Percentiles rank a stretch among this genome's conserved stretches.
phyloP scores from a whole-genome alignment of 2,329 filamentous ascomycete species.

The Alternaria incomplexa region DNA sequence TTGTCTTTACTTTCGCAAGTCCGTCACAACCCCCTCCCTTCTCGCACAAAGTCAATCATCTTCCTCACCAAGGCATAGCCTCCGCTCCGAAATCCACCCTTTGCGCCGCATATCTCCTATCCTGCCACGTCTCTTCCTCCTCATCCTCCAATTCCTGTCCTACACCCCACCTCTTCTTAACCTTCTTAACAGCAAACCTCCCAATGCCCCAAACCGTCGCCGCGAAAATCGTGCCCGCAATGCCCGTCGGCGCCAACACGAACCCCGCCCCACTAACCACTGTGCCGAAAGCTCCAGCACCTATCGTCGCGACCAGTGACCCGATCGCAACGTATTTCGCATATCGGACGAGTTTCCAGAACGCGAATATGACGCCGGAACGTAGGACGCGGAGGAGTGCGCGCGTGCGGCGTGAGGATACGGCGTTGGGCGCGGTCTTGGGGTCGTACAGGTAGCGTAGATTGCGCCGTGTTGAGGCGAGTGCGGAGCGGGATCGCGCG shows the following conservation, averaged over 20 bases:
- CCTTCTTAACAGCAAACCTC: slow-evolving; percentile 44
- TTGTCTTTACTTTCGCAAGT: background rate
- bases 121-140: slow-evolving; percentile 29
- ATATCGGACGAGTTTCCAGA: slow-evolving; percentile 52
- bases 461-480: slow-evolving; percentile 37
- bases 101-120: slow-evolving; percentile 15
- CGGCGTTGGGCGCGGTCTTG: slow-evolving; percentile 29
- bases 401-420: slow-evolving; percentile 47
- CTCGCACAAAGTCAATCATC: background rate
- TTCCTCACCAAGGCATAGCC: slow-evolving; percentile 31
- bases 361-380: slow-evolving; percentile 50
- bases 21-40: background rate
- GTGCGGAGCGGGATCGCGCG: slow-evolving; percentile 31
- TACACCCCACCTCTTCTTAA: slow-evolving; percentile 36
- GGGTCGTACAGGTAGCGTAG: slow-evolving; percentile 49
- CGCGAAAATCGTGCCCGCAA: slow-evolving; percentile 46
- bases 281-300: slow-evolving; percentile 45
- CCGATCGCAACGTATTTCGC: slow-evolving; percentile 54
- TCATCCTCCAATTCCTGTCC: slow-evolving; percentile 25
- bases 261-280: slow-evolving; percentile 50
- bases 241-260: slow-evolving; percentile 51
- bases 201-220: slow-evolving; percentile 50
- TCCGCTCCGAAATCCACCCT: slow-evolving; percentile 23
- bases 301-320: slow-evolving; percentile 48
- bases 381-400: slow-evolving; percentile 47